Base-by-base conservation (phyloP, 148 eudicot genomes). In the Gaultheria prostrata region DNA sequence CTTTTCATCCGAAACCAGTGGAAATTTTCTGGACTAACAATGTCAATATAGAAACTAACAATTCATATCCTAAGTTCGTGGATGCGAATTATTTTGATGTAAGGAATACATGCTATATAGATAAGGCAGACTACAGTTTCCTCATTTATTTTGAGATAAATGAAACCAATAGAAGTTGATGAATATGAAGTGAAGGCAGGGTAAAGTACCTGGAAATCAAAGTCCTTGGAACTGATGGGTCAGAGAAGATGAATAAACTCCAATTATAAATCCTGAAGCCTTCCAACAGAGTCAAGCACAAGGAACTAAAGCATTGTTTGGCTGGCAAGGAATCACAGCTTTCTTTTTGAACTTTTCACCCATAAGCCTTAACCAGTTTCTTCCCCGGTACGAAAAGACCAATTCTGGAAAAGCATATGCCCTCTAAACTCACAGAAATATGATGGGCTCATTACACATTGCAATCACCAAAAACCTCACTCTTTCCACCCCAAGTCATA, bases 201-300 rank as follows among this genome's bases (percentile, higher is more conserved):
- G 82, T n/a, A 74, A 54, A 76, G 53, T 87, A 89, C 93, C 90
- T 90, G 70, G 84, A 79, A 79, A 72, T 65, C 83, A 73, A 85
- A 83, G 56, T 74, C 87, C 78, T 75, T 71, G 85, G 85, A 61
- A 76, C 21, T 57, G 50, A 70, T 50, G 43, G 78, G 63, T 32
- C 51, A 50, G 51, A 75, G 51, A 83, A 69, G 59, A 72, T 49
- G 76, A 87, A 65, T 46, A 85, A 35, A 83, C 84, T 75, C 88
- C 84, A 85, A 46, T 71, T 78, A 32, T 83, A 87, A 88, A 89
- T 86, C 84, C 84, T 79, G 53, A 87, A 86, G 35, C 18, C 28
- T 67, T 67, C 81, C 84, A 79, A 82, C 73, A 87, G 63, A 72
- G 69, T 50, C 82, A 46, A 73, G 56, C 78, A 18, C 70, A 49